phyloP scores from a whole-genome alignment of 805 yeast species.

The Pichia ethanolica region DNA sequence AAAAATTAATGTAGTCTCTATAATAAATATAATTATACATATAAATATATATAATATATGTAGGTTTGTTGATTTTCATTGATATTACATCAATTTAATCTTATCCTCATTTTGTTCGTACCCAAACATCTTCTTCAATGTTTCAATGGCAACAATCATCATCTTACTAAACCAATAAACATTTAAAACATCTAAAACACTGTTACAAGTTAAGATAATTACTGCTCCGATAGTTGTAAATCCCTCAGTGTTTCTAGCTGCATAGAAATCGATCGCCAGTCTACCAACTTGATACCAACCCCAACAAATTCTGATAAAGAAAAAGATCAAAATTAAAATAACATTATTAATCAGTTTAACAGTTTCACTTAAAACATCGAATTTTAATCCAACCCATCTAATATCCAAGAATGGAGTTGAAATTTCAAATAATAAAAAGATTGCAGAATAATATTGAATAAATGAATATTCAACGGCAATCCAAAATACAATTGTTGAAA shows the following conservation, averaged over 20 bases:
- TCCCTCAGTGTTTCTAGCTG: slow-evolving; percentile 21
- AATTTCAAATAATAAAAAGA: slow-evolving; percentile 29
- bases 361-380: slow-evolving; percentile 21
- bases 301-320: slow-evolving; percentile 30
- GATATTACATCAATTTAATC: slow-evolving; percentile 24
- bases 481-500: slow-evolving; percentile 28
- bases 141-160: slow-evolving; percentile 30
- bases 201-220: slow-evolving; percentile 26
- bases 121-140: slow-evolving; percentile 28
- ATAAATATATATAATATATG: no score
- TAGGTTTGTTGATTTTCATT: neutral
- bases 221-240: slow-evolving; percentile 22
- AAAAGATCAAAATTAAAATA: slow-evolving; percentile 28
- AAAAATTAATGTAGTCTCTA: no score
- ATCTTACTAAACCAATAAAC: slow-evolving; percentile 32
- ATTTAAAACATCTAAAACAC: slow-evolving; percentile 29
- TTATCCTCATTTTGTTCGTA: slow-evolving; percentile 17
- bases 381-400: slow-evolving; percentile 32
- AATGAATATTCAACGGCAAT: slow-evolving; percentile 18
- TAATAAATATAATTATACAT: no score
- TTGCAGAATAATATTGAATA: slow-evolving; percentile 29
- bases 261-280: slow-evolving; percentile 23
- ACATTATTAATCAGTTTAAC: slow-evolving; percentile 28
- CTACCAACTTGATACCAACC: slow-evolving; percentile 31
- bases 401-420: slow-evolving; percentile 32